phyloP scores from a whole-genome alignment of 164 flowering plant species.

The Kingdonia uniflora region DNA sequence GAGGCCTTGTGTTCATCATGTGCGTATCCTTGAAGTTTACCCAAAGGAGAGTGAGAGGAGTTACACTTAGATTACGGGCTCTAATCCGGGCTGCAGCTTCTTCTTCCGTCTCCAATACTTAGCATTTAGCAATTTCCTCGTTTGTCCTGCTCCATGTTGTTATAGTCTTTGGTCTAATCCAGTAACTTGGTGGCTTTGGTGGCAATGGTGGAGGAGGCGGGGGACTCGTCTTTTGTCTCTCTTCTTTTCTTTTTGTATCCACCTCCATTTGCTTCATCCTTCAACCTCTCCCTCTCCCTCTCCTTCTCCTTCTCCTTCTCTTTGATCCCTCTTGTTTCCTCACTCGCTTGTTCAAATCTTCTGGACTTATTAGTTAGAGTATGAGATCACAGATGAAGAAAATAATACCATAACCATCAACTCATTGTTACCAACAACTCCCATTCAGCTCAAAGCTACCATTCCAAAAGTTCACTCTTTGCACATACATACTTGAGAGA shows the following conservation, averaged over 20 bases:
- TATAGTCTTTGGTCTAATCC: neutral
- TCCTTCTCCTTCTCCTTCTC: too few species aligned
- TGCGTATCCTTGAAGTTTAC: too few species aligned
- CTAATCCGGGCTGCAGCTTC: conserved; percentile 68
- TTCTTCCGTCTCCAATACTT: conserved; percentile 60
- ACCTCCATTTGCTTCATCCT: neutral
- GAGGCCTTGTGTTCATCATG: too few species aligned
- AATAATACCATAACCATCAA: too few species aligned
- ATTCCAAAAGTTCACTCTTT: too few species aligned
- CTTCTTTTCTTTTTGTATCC: conserved; percentile 9
- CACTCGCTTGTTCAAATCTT: neutral
- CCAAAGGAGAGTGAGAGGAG: neutral
- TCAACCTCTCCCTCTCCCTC: too few species aligned
- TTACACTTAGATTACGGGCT: conserved; percentile 53
- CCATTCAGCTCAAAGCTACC: neutral
- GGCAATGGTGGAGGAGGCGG: conserved; percentile 22
- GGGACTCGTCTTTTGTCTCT: conserved; percentile 10
- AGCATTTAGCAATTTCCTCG: conserved; percentile 59
- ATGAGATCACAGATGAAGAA: too few species aligned
- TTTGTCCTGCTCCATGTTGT: conserved; percentile 38
- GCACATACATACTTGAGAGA: too few species aligned
- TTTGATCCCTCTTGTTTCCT: too few species aligned
- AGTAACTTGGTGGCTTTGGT: too few species aligned
- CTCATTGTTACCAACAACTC: too few species aligned
- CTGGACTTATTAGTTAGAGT: too few species aligned